Percentiles rank a stretch among this genome's conserved stretches.
phyloP scores from a whole-genome alignment of 441 rosid genomes.

The Populus hybrid region DNA sequence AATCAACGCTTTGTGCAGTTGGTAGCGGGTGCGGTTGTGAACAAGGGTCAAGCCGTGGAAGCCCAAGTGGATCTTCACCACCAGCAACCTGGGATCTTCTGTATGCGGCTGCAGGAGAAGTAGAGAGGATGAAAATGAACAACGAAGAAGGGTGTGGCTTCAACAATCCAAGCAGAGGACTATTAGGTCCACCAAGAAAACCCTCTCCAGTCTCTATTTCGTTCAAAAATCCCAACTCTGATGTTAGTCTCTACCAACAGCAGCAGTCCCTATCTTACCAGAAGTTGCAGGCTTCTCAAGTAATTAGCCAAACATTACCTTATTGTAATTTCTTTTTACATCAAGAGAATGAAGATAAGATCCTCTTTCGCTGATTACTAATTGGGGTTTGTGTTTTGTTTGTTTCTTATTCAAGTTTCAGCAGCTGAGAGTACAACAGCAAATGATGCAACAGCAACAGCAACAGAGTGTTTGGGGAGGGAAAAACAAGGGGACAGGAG shows the following conservation, averaged over 20 bases:
- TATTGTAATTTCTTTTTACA: not conserved
- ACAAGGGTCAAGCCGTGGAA: constrained; percentile 31
- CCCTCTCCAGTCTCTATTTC: constrained; percentile 26
- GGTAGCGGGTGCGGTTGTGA: constrained; percentile 40
- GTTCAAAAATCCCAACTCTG: constrained; percentile 14
- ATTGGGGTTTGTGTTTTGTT: not conserved
- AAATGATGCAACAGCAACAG: constrained; percentile 40
- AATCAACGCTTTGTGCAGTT: constrained; percentile 45
- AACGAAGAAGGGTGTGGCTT: constrained; percentile 24
- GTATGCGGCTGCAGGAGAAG: constrained; percentile 55
- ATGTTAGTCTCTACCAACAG: constrained; percentile 15
- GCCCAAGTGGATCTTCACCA: constrained; percentile 32
- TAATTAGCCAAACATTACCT: constrained; percentile 8
- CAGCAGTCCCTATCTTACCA: constrained; percentile 45
- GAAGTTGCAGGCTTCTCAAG: constrained; percentile 56
- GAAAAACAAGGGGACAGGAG: constrained; percentile 16
- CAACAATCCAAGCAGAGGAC: constrained; percentile 22
- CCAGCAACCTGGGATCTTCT: constrained; percentile 57
- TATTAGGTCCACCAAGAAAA: constrained; percentile 30
- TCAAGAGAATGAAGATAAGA: not conserved
- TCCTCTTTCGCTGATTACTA: not conserved
- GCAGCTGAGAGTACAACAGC: constrained; percentile 43
- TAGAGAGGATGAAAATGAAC: constrained; percentile 40
- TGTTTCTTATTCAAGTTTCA: constrained; percentile 32
- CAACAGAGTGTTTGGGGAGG: constrained; percentile 32